These are phyloP conservation scores for Schizophyllum amplum DNA, from an alignment of 1,284 basidiomycete genomes.

Conservation along the genomic window DNA sequence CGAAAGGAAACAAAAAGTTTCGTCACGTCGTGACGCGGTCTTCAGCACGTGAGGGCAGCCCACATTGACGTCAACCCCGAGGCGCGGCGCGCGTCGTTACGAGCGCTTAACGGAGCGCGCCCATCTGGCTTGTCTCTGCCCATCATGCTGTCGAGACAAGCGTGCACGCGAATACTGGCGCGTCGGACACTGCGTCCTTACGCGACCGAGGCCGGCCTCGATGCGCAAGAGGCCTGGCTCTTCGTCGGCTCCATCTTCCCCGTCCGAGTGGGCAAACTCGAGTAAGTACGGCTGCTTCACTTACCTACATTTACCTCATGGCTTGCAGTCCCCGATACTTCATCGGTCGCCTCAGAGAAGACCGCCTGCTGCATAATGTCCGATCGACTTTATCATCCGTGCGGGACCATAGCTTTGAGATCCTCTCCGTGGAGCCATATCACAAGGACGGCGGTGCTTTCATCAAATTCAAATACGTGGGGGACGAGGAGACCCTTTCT, in stretches of 20 bases:
- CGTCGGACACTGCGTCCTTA: background rate
- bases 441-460: conserved; percentile 85
- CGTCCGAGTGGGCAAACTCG: conserved; percentile 38
- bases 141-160: background rate
- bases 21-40: background rate
- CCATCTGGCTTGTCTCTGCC: background rate
- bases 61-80: background rate
- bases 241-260: conserved; percentile 57
- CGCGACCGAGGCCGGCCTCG: background rate
- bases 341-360: conserved; percentile 48
- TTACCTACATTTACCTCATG: conserved; percentile 5
- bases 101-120: background rate
- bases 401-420: conserved; percentile 44
- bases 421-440: conserved; percentile 53
- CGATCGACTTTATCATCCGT: conserved; percentile 41
- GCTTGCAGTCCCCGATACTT: conserved; percentile 51
- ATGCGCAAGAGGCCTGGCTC: conserved; percentile 15
- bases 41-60: background rate
- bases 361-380: conserved; percentile 41
- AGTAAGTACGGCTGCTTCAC: conserved; percentile 30
- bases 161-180: background rate
- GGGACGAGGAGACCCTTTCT: conserved; percentile 33
- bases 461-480: conserved; percentile 65
- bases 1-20: background rate
- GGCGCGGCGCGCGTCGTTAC: too few relatives aligned